Percentiles rank a stretch among this genome's conserved stretches.
phyloP scores from a whole-genome alignment of 306 rosid genomes.

The Prunus padus region DNA sequence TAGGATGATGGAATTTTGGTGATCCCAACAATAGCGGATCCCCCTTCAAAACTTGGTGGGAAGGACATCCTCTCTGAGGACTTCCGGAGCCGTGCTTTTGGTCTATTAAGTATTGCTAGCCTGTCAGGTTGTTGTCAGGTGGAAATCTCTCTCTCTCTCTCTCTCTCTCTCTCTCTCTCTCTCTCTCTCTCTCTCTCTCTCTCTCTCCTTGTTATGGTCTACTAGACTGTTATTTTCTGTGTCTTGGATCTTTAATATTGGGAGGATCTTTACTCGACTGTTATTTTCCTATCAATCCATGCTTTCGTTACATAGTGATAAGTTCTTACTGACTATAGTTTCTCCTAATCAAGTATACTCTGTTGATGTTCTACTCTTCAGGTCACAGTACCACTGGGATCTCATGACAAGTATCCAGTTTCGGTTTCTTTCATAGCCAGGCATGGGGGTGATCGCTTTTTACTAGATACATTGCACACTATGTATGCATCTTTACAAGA shows the following conservation, averaged over 20 bases:
- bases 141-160: slow-evolving; percentile 17
- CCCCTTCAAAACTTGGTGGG: slow-evolving; percentile 91
- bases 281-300: background rate
- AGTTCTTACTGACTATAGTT: slow-evolving; percentile 5
- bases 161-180: background rate
- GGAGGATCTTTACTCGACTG: background rate
- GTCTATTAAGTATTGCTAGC: slow-evolving; percentile 87
- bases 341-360: slow-evolving; percentile 10
- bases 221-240: too few species aligned
- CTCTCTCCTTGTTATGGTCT: too few species aligned
- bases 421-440: slow-evolving; percentile 92
- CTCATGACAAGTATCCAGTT: slow-evolving; percentile 66
- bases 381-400: slow-evolving; percentile 87
- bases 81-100: slow-evolving; percentile 57
- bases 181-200: too few species aligned
- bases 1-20: slow-evolving; percentile 96
- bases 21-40: slow-evolving; percentile 82
- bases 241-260: too few species aligned
- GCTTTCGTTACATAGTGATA: background rate
- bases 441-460: slow-evolving; percentile 92
- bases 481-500: slow-evolving; percentile 72
- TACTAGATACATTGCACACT: slow-evolving; percentile 68
- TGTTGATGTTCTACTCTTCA: slow-evolving; percentile 38
- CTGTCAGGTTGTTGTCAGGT: slow-evolving; percentile 98
- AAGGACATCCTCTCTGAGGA: slow-evolving; percentile 75